Evolutionary conservation across 176 grass and related monocot genomes (phyloP), one percentile per base, ranked within the genome.

Genomic region (Aegilops longissima): DNA sequence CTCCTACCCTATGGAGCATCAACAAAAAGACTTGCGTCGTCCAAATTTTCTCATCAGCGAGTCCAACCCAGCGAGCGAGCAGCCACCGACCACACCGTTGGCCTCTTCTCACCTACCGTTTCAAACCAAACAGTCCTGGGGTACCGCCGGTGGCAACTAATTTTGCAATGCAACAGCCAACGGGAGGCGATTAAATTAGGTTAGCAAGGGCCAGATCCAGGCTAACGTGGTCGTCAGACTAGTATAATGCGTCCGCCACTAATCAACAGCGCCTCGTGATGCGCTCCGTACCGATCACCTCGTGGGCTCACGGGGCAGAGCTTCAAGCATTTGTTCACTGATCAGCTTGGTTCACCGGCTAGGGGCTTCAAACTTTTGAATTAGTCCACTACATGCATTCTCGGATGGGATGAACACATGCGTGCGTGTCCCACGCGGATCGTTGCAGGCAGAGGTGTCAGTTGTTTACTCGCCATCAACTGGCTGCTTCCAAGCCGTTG

Each of bases 181-280:
- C 20, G n/a, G 42, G 17, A 33, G 17, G 18, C 0, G 7, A 16
- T 40, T 75, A 39, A 2, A 27, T 39, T 29, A 62, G 9, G 6
- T 31, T 62, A 64, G 3, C 47, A 8, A 40, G 2, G 1, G 3
- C 47, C 39, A 67, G 87, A 89, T 89, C 87, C 33, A 85, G 40
- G 34, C 66, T 59, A 89, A 56, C 68, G 71, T 82, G 79, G 10
- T 9, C 18, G 5, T 21, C 52, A 33, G 47, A 25, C 2, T 62
- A 74, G 5, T 70, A 39, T 64, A 49, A 68, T 58, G 36, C 58
- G 8, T 20, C 8, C 3, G 21, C 13, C 59, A 56, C 34, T 79
- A 71, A 59, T 71, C 40, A 7, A 71, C 38, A 31, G 16, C 3
- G 47, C 47, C 30, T 34, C 16, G 77, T 18, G 25, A 81, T 45